Base-by-base conservation (phyloP, 2,329 filamentous ascomycete species). In the Aphanoascus verrucosus region DNA sequence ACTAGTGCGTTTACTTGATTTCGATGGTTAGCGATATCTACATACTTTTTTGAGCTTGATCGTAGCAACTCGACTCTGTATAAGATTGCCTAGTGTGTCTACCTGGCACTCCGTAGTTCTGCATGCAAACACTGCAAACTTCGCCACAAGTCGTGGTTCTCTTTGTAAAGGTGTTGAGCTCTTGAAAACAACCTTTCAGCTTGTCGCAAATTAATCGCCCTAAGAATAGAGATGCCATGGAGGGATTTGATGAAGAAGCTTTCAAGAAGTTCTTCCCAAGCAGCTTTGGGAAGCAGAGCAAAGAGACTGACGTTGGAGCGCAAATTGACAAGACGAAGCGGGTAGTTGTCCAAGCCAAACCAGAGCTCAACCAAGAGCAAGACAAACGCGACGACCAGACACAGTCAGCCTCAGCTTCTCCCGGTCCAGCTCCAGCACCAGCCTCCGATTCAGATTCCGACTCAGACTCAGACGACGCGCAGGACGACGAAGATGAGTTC, bases 241-340 rank as follows among this genome's bases (percentile, higher is more conserved):
- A 72, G 42, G 68, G 61, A 2, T 72, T 72, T 54, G 63, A 80
- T 52, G 71, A 74, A 56, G 71, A 74, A 52, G 65, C 65, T 11
- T 69, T 74, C 52, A 71, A 69, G 50, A 68, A 71, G 53, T 94
- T 89, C 65, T 72, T 96, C 56, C 90, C 91, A 0, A 77, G 83
- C 1, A 81, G 87, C 0, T 96, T 97, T 66, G 91, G 91, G 50
- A 94, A 91, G 68, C 85, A 86, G 66, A 77, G 82, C 37, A 83
- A 81, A 61, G 80, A 83, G 58, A 75, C 86, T 61, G 82, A 94
- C 68, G 77, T 91, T 58, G 80, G 82, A 51, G 84, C 83, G 54
- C 90, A 95, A 70, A 85, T 97, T 60, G 83, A 91, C 62, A 80
- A 82, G 61, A 86, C 84, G 61, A 86, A 85, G 65, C 78, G 90